phyloP scores from a whole-genome alignment of 306 rosid genomes.

The Begonia peltatifolia region DNA sequence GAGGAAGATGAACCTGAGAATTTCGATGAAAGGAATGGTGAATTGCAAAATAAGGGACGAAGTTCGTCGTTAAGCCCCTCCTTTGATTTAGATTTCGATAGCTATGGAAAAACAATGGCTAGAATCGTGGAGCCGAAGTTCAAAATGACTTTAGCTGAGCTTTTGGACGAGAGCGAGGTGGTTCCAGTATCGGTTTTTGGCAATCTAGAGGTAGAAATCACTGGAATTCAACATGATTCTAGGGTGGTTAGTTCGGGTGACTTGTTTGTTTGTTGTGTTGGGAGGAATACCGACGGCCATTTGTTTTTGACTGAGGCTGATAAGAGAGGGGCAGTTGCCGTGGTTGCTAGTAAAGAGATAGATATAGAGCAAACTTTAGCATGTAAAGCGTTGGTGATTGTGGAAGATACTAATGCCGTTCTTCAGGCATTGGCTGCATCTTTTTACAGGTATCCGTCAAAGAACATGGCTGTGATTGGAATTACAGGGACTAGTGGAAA shows the following conservation, averaged over 20 bases:
- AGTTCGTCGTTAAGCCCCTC: conserved; percentile 23
- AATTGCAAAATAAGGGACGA: conserved; percentile 12
- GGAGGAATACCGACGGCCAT: conserved; percentile 47
- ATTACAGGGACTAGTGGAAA: conserved; percentile 75
- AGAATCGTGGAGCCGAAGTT: conserved; percentile 80
- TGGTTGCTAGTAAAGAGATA: conserved; percentile 86
- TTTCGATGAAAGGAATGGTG: conserved; percentile 17
- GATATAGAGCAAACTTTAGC: conserved; percentile 73
- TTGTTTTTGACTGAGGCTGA: conserved; percentile 79
- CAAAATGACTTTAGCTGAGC: conserved; percentile 73
- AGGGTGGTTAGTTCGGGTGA: conserved; percentile 56
- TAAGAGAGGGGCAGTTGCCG: conserved; percentile 90
- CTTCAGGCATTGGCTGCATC: conserved; percentile 73
- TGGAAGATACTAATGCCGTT: conserved; percentile 67
- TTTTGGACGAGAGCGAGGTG: conserved; percentile 84
- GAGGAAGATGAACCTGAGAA: conserved; percentile 19
- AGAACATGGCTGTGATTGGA: conserved; percentile 77
- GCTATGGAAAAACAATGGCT: conserved; percentile 50
- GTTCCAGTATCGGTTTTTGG: conserved; percentile 83
- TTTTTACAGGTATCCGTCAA: conserved; percentile 66
- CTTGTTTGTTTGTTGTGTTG: conserved; percentile 75
- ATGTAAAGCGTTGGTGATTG: conserved; percentile 86
- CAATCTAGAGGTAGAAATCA: conserved; percentile 71
- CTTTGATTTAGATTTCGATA: conserved; percentile 79
- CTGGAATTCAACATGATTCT: conserved; percentile 88